Evolutionary conservation across 1,284 basidiomycete species (phyloP).

Genomic region (Pyrrhoderma noxium): DNA sequence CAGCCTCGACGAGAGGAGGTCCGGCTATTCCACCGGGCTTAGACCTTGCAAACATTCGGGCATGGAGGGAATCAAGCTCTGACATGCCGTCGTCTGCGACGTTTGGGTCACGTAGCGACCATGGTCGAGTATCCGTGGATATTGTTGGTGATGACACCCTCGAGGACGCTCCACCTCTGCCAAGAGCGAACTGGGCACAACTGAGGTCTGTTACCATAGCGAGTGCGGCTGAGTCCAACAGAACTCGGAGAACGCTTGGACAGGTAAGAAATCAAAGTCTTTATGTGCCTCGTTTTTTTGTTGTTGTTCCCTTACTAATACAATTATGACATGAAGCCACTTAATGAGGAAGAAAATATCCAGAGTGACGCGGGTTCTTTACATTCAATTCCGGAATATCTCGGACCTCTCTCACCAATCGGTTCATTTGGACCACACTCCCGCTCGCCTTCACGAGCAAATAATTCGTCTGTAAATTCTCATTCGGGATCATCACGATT

Average conservation of each 20-base stretch:
- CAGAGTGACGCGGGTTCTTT: slow-evolving; percentile 11
- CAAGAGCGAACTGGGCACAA: slow-evolving; percentile 13
- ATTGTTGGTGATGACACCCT: slow-evolving; percentile 13
- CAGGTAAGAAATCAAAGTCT: slow-evolving; percentile 5
- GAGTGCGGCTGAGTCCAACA: slow-evolving; percentile 8
- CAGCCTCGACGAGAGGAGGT: slow-evolving; percentile 15
- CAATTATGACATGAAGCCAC: not conserved
- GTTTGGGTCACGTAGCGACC: slow-evolving; percentile 12
- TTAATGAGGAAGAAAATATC: slow-evolving; percentile 8
- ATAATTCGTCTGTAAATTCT: slow-evolving; percentile 15
- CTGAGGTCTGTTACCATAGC: slow-evolving; percentile 14
- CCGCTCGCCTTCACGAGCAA: slow-evolving; percentile 14
- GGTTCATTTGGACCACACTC: slow-evolving; percentile 14
- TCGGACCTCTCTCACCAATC: slow-evolving; percentile 13
- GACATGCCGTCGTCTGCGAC: slow-evolving; percentile 18
- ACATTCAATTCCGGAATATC: slow-evolving; percentile 16
- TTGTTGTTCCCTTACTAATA: slow-evolving; percentile 1
- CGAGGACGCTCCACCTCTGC: slow-evolving; percentile 17
- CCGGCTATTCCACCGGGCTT: slow-evolving; percentile 17
- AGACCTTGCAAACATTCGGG: slow-evolving; percentile 13
- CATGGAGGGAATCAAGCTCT: slow-evolving; percentile 17
- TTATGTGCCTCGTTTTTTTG: not conserved
- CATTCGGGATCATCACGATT: slow-evolving; percentile 10
- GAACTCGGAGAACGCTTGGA: slow-evolving; percentile 12
- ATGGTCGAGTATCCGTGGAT: slow-evolving; percentile 2